These are phyloP conservation scores for Talaromyces proteolyticus DNA, from an alignment of 495 filamentous ascomycete species.

Conservation along the genomic window DNA sequence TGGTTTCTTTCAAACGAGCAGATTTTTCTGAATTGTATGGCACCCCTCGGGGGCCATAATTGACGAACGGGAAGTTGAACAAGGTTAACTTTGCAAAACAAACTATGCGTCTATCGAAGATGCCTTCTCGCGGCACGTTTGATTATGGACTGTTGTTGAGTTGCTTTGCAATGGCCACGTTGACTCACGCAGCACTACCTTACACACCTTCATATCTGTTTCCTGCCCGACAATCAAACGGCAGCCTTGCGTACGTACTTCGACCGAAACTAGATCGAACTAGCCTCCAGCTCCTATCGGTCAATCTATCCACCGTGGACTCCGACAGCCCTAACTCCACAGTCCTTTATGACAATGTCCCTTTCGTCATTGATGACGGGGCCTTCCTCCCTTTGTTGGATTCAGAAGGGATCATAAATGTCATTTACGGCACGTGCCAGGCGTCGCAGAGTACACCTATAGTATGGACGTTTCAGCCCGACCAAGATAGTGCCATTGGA, in stretches of 20 bases:
- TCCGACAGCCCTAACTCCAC: slow-evolving; percentile 43
- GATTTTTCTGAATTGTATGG: neutral
- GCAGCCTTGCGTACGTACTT: slow-evolving; percentile 56
- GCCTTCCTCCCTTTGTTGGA: slow-evolving; percentile 62
- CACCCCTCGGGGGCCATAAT: neutral
- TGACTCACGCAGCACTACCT: slow-evolving; percentile 44
- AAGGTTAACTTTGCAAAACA: neutral
- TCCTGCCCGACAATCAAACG: slow-evolving; percentile 39
- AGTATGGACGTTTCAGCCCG: slow-evolving; percentile 52
- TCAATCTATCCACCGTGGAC: slow-evolving; percentile 57
- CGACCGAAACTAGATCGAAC: slow-evolving; percentile 31
- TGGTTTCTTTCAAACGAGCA: neutral
- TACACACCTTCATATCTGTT: slow-evolving; percentile 70
- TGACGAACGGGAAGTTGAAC: neutral
- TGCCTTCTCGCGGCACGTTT: neutral
- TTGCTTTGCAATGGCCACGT: slow-evolving; percentile 14
- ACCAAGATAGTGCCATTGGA: slow-evolving; percentile 25
- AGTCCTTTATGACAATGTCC: slow-evolving; percentile 55
- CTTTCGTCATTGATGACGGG: slow-evolving; percentile 45
- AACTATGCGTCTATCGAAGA: neutral
- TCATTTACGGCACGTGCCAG: slow-evolving; percentile 65
- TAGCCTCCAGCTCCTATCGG: slow-evolving; percentile 47
- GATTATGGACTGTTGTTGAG: slow-evolving; percentile 12
- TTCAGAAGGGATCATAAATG: slow-evolving; percentile 57
- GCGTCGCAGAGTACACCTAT: slow-evolving; percentile 27